Evolutionary conservation across 2,329 filamentous ascomycete genomes (phyloP).

Genomic region (Monilinia laxa): DNA sequence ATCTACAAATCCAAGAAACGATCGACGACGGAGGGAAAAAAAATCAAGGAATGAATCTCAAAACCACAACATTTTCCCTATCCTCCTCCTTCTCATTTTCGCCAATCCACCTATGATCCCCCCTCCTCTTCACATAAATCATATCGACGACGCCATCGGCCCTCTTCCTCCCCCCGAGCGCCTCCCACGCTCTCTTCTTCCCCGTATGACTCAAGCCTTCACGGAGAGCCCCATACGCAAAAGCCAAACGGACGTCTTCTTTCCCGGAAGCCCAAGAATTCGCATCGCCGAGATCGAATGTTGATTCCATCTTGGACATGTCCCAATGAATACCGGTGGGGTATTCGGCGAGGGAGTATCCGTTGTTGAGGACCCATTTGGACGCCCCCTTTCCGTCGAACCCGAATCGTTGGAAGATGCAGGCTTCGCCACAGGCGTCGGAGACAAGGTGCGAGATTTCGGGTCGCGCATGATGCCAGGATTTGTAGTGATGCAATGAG

Average conservation of each 20-base stretch:
- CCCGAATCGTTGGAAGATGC: conserved; percentile 39
- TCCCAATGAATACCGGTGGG: conserved; percentile 40
- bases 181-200: conserved; percentile 53
- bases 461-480: conserved; percentile 36
- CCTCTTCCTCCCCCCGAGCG: conserved; percentile 51
- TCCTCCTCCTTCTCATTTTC: conserved; percentile 28
- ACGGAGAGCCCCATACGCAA: conserved; percentile 51
- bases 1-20: too few species aligned
- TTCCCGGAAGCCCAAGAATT: conserved; percentile 36
- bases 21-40: too few species aligned
- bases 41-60: conserved; percentile 15
- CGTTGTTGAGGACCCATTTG: conserved; percentile 37
- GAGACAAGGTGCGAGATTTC: conserved; percentile 34
- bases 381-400: conserved; percentile 30
- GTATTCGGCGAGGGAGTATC: conserved; percentile 37
- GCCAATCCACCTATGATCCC: conserved; percentile 53
- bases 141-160: conserved; percentile 53
- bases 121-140: conserved; percentile 52
- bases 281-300: conserved; percentile 34
- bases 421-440: conserved; percentile 40
- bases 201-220: conserved; percentile 49
- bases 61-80: conserved; percentile 36
- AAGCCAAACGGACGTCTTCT: conserved; percentile 37
- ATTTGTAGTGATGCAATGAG: conserved; percentile 40
- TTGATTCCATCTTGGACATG: conserved; percentile 35